A percentile compares a stretch with the other conserved stretches of the same genome.
These are phyloP conservation scores for Diaporthe ilicicola DNA, from an alignment of 2,329 filamentous ascomycete genomes.

Conservation along the genomic window DNA sequence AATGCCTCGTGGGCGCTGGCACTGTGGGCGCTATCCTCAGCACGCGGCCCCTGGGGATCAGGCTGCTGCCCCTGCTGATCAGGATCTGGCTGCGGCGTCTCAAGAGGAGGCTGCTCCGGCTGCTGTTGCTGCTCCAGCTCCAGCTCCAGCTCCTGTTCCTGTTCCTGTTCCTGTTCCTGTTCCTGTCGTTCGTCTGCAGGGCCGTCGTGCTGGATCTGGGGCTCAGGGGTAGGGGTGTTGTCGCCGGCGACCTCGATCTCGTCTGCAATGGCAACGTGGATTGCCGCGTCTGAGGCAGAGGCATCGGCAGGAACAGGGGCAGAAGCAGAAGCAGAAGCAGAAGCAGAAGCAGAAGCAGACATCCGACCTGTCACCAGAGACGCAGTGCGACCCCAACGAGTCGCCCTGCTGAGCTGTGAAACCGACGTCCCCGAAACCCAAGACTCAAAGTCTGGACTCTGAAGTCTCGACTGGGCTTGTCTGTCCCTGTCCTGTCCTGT, in stretches of 20 bases:
- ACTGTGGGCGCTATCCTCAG: slow-evolving; percentile 20
- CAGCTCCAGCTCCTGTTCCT: slow-evolving; percentile 6
- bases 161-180: background rate
- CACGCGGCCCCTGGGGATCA: slow-evolving; percentile 10
- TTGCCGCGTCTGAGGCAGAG: slow-evolving; percentile 31
- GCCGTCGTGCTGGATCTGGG: background rate
- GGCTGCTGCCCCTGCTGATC: slow-evolving; percentile 24
- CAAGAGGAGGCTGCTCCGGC: slow-evolving; percentile 5
- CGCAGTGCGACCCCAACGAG: slow-evolving; percentile 28
- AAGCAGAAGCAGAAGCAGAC: slow-evolving; percentile 21
- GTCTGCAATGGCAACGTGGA: slow-evolving; percentile 33
- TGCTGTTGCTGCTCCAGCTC: background rate
- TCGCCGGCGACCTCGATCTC: slow-evolving; percentile 32
- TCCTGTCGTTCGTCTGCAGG: slow-evolving; percentile 16
- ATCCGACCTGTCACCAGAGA: slow-evolving; percentile 32
- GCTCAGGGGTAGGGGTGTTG: slow-evolving; percentile 9
- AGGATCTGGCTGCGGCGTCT: slow-evolving; percentile 8
- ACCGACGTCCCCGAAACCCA: slow-evolving; percentile 24
- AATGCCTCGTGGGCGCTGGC: slow-evolving; percentile 17
- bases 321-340: slow-evolving; percentile 16
- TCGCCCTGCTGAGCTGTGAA: slow-evolving; percentile 27
- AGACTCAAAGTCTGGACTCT: slow-evolving; percentile 8
- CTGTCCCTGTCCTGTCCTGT: background rate
- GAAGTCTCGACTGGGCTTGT: background rate
- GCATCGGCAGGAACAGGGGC: background rate